Percentiles rank a stretch among this genome's conserved stretches.
phyloP scores from a whole-genome alignment of 805 yeast genomes.

The Candida stauntonica region DNA sequence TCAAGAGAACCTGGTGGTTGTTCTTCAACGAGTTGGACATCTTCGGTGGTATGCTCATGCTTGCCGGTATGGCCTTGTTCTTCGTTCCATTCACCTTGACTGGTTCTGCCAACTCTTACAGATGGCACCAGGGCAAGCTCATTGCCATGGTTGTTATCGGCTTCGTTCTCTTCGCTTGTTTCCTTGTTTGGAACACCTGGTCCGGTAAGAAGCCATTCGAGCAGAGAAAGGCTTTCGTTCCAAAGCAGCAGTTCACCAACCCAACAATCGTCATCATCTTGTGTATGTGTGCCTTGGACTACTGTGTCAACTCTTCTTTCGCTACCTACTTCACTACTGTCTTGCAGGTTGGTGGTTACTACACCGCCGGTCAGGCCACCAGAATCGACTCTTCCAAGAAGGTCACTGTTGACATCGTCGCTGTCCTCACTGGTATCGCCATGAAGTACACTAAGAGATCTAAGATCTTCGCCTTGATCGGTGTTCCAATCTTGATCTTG shows the following conservation, averaged over 20 bases:
- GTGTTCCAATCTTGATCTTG: conserved; percentile 23
- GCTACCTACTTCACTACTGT: conserved; percentile 26
- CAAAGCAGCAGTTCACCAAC: conserved; percentile 22
- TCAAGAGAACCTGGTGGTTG: conserved; percentile 14
- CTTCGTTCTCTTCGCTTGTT: conserved; percentile 15
- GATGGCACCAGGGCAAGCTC: conserved; percentile 21
- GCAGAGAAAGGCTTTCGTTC: conserved; percentile 26
- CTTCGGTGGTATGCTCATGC: conserved; percentile 22
- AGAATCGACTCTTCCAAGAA: conserved; percentile 31
- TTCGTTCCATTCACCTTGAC: conserved; percentile 29
- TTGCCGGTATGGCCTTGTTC: conserved; percentile 24
- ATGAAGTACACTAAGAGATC: conserved; percentile 30
- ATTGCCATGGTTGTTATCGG: conserved; percentile 29
- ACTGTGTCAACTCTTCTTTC: conserved; percentile 25
- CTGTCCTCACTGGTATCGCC: conserved; percentile 25
- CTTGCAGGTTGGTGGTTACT: conserved; percentile 30
- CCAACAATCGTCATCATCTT: conserved; percentile 20
- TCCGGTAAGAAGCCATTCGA: conserved; percentile 7
- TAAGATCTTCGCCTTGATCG: conserved; percentile 23
- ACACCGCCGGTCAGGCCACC: conserved; percentile 27
- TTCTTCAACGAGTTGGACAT: conserved; percentile 23
- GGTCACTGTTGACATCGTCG: conserved; percentile 25
- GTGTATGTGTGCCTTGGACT: conserved; percentile 24
- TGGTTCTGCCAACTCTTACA: conserved; percentile 22
- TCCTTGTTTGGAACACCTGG: conserved; percentile 24